Evolutionary conservation across 305 asterid genomes (phyloP), one percentile per base, ranked within the genome.

Genomic region (Rubia peregrina): DNA sequence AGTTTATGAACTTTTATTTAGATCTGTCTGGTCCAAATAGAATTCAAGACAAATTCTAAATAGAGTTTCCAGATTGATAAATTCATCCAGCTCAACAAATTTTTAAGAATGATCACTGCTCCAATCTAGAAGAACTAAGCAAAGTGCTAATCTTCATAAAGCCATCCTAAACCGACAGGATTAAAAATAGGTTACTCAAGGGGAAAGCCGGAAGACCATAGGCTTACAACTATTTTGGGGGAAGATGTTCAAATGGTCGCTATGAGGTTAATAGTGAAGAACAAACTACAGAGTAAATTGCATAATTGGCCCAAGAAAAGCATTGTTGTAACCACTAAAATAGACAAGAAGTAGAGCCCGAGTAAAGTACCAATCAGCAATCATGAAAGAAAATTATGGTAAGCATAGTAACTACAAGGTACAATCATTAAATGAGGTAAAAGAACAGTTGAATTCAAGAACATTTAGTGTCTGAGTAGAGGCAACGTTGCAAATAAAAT

Each of bases 251-350:
- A 56, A 56, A 65, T 69, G 22, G 55, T 36, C 19, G 14, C 36
- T 51, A 7, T 2, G 6, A 36, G 65, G n/a, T 53, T 1, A 10
- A 42, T 17, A 12, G 46, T 65, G 42, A 55, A 44, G 38, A 16
- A 6, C 9, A 38, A 59, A 68, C 33, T 12, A 10, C 19, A 33
- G 63, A 51, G 33, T 44, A 53, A 12, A 66, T 19, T 36, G 5
- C 17, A 53, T 4, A 55, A 16, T 10, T 53, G 17, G 42, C 48
- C 10, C 11, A 26, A 6, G 10, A 44, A 53, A n/a, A 65, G 67
- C 67, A 73, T n/a, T 53, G 44, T 41, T 33, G 44, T 41, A 42
- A 41, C 59, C n/a, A 42, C 67, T 38, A 66, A 12, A 56, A 9
- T 36, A 30, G 64, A 36, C 43, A 33, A 30, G 71, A 40, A 53